Evolutionary conservation across 768 basidiomycete species (phyloP).

Genomic region (Amanita thiersii): DNA sequence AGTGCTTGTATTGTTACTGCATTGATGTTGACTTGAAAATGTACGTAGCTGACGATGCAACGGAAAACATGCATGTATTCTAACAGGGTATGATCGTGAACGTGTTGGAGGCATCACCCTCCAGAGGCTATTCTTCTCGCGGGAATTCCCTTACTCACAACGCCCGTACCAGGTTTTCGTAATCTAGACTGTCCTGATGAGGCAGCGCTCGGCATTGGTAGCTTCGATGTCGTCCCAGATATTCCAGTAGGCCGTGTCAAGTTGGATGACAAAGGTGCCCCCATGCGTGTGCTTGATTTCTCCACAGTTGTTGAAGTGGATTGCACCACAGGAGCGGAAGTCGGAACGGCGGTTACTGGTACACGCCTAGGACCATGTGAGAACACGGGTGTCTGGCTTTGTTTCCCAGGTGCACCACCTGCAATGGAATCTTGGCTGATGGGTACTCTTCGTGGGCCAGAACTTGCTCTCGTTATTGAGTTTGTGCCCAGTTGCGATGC

Average conservation of each 20-base stretch:
- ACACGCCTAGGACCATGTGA: conserved; percentile 8
- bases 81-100: background rate
- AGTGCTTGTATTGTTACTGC: too few species aligned
- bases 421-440: conserved; percentile 12
- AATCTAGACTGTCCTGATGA: background rate
- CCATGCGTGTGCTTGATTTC: conserved; percentile 17
- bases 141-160: background rate
- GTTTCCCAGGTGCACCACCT: background rate
- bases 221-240: background rate
- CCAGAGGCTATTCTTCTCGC: background rate
- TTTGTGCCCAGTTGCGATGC: conserved; percentile 5
- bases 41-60: background rate
- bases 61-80: background rate
- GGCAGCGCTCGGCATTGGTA: conserved; percentile 1
- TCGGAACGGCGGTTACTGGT: background rate
- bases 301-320: conserved; percentile 12
- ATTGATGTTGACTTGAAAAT: too few species aligned
- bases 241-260: conserved; percentile 3
- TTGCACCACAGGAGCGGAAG: background rate
- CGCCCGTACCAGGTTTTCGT: conserved; percentile 4
- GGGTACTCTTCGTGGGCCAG: conserved; percentile 30
- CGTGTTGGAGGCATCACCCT: background rate
- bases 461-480: conserved; percentile 9
- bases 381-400: background rate
- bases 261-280: conserved; percentile 2